These are phyloP conservation scores for Phascolomyces articulosus DNA, from an alignment of 371 early-diverging fungal species.

Conservation along the genomic window DNA sequence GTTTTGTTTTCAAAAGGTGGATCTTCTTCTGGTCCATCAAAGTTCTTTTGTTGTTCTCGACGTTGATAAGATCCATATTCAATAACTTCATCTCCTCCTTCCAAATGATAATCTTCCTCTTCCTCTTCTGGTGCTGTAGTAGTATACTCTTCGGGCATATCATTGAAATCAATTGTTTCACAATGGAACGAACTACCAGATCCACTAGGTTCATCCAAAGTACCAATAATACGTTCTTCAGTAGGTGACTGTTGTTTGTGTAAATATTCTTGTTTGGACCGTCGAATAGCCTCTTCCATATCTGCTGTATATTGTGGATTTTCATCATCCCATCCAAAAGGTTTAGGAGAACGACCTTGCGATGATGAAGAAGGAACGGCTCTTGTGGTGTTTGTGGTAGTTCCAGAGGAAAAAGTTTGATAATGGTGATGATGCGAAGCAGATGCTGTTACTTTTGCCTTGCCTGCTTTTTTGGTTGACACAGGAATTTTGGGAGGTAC, in stretches of 20 bases:
- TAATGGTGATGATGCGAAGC: background rate
- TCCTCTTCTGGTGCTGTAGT: too few species aligned
- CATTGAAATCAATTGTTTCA: background rate
- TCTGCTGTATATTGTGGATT: slow-evolving; percentile 19
- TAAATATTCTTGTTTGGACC: slow-evolving; percentile 12
- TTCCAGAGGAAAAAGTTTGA: too few species aligned
- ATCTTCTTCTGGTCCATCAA: background rate
- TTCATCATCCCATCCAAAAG: slow-evolving; percentile 17
- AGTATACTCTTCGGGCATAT: background rate
- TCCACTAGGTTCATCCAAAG: background rate
- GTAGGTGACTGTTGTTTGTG: background rate
- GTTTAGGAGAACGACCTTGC: too few species aligned
- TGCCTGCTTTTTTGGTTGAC: background rate
- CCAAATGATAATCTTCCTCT: too few species aligned
- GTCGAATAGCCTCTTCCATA: slow-evolving; percentile 28
- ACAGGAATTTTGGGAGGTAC: too few species aligned
- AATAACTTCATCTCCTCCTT: too few species aligned
- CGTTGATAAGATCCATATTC: background rate
- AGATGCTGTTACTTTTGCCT: background rate
- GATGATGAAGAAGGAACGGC: too few species aligned
- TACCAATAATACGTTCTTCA: slow-evolving; percentile 9
- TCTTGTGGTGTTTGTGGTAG: too few species aligned
- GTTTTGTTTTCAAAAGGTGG: background rate
- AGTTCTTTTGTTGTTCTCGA: background rate
- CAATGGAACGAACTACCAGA: background rate